Percentiles rank a stretch among this genome's conserved stretches.
Conservation (phyloP, 2,329 filamentous ascomycete species). For the Xylariaceae sp. region DNA sequence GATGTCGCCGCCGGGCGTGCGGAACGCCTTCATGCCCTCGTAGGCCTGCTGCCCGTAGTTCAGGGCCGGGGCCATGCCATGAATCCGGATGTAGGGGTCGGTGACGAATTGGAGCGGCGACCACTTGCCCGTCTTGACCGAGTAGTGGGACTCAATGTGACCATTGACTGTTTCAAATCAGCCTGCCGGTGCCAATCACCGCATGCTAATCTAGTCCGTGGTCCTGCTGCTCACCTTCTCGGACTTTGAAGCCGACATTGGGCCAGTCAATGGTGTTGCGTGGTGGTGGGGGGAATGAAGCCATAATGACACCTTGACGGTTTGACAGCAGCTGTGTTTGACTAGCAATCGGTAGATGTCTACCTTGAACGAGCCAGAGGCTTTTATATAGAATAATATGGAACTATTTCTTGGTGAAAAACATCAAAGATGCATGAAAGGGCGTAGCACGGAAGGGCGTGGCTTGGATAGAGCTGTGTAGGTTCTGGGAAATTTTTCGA, state of each 20-base stretch:
- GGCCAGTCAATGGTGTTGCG: constrained; percentile 87
- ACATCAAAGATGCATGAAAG: no score
- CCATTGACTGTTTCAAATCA: constrained; percentile 67
- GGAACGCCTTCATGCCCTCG: constrained; percentile 97
- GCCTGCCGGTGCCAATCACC: not conserved
- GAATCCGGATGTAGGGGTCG: constrained; percentile 81
- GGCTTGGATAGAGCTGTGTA: not conserved
- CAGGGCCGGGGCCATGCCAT: constrained; percentile 90
- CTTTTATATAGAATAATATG: no score
- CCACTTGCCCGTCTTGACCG: constrained; percentile 71
- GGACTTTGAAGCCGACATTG: constrained; percentile 87
- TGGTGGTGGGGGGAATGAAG: constrained; percentile 69
- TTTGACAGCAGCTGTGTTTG: no score
- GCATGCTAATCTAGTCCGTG: not conserved
- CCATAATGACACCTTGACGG: constrained; percentile 26
- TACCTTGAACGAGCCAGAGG: no score
- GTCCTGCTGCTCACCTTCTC: constrained; percentile 61
- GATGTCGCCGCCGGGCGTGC: constrained; percentile 65
- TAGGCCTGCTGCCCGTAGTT: constrained; percentile 99
- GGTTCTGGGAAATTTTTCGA: not conserved
- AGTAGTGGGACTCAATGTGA: constrained; percentile 86
- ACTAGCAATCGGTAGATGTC: no score
- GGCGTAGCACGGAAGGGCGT: no score
- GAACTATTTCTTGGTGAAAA: no score
- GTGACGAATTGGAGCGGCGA: constrained; percentile 71